Percentiles rank a stretch among this genome's conserved stretches.
Evolutionary conservation across 176 grass and related monocot species (phyloP).

Genomic region (Oryza meridionalis): DNA sequence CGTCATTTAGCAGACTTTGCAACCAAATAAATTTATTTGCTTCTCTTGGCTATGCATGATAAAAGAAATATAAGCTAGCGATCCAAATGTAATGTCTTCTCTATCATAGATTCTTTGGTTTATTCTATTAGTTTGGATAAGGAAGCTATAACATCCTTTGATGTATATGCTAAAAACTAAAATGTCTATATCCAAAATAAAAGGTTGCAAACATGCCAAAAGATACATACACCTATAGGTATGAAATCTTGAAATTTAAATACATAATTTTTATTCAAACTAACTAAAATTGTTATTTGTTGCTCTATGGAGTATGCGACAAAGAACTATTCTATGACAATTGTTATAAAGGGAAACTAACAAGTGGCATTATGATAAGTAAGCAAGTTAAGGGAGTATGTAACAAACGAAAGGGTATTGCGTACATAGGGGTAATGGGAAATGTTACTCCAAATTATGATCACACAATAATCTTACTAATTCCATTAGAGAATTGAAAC

Average conservation of each 20-base stretch:
- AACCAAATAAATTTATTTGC: not conserved
- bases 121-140: not conserved
- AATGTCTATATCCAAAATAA: not conserved
- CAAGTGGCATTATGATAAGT: not conserved
- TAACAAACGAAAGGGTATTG: not conserved
- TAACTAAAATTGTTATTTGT: not conserved
- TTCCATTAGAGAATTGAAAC: not conserved
- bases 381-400: not conserved
- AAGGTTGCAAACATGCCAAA: not conserved
- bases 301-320: not conserved
- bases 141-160: not conserved
- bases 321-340: not conserved
- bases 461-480: not conserved
- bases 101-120: not conserved
- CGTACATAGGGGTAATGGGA: too few species aligned
- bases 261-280: not conserved
- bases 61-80: too few species aligned
- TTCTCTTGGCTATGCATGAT: not conserved
- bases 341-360: not conserved
- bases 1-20: not conserved
- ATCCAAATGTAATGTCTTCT: too few species aligned
- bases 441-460: not conserved
- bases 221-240: not conserved
- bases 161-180: not conserved
- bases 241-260: not conserved